phyloP scores from a whole-genome alignment of 352 stramenopile species.

The Thraustochytrium aureum region DNA sequence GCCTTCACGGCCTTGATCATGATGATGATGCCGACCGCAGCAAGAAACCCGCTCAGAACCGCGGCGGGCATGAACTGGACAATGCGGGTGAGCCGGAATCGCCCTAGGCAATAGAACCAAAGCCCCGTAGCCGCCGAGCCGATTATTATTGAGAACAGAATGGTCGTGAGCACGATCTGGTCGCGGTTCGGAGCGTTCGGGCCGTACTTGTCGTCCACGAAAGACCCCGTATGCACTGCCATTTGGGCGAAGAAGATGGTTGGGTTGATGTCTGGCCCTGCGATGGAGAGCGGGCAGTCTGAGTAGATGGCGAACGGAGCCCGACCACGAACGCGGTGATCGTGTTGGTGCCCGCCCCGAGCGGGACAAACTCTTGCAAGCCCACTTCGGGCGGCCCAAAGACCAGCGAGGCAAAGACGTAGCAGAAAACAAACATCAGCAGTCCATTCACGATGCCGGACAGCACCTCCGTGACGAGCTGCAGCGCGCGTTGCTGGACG shows the following conservation, averaged over 20 bases:
- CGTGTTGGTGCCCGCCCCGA: slow-evolving; percentile 34
- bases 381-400: slow-evolving; percentile 20
- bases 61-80: slow-evolving; percentile 47
- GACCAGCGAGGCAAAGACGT: slow-evolving; percentile 47
- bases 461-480: slow-evolving; percentile 26
- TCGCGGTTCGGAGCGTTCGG: background rate
- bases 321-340: slow-evolving; percentile 23
- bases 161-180: slow-evolving; percentile 25
- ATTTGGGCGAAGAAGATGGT: slow-evolving; percentile 48
- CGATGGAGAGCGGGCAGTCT: slow-evolving; percentile 37
- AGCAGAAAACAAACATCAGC: slow-evolving; percentile 53
- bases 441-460: slow-evolving; percentile 46
- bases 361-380: slow-evolving; percentile 1
- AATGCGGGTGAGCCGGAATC: slow-evolving; percentile 36
- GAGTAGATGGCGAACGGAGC: slow-evolving; percentile 47
- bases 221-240: background rate
- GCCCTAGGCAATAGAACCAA: slow-evolving; percentile 35
- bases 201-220: slow-evolving; percentile 16
- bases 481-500: too few relatives aligned
- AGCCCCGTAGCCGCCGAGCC: background rate
- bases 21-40: slow-evolving; percentile 43
- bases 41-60: slow-evolving; percentile 46
- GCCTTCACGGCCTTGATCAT: slow-evolving; percentile 51
- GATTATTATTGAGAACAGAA: slow-evolving; percentile 45
- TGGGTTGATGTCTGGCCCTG: slow-evolving; percentile 48